Base-by-base conservation (phyloP, 208 protist species). In the Trypanosoma brucei region DNA sequence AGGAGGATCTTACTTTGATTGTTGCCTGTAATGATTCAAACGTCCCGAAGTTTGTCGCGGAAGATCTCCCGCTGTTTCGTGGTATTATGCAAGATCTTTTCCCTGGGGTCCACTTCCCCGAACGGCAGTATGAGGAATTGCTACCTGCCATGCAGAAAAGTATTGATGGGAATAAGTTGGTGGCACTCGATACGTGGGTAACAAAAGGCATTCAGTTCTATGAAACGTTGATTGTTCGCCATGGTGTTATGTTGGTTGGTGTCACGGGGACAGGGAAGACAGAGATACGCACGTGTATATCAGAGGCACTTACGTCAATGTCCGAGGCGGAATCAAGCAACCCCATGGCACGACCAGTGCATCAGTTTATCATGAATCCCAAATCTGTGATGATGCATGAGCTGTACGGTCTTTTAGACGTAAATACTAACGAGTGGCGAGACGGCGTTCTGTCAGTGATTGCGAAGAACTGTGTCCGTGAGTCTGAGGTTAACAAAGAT, bases 161-260 rank as follows among this genome's bases (percentile, higher is more conserved):
- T 46, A 89, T 98, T 58, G 59, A 70, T 7, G 48, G 61, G 33
- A 80, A 89, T 53, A 85, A 89, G 45, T 77, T 97, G n/a, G 70
- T 88, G 44, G 79, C 84, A 40, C 83, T 82, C 3, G 83, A 81
- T 37, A 70, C 82, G 57, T 97, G 96, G 84, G 73, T 98, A 22
- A 92, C 72, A 55, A 99, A 99, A 79, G 83, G 92, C 35, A 93
- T 98, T 33, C 95, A 99, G 82, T 97, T 99, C 59, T 99, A 97
- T 79, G 97, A 99, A 63, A 99, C 97, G 7, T 83, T 99, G 55
- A 93, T 97, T 62, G 96, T 98, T 52, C 92, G 97, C 30, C 96
- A 98, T 73, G 98, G 98, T 49, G 97, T 99, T n/a, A 99, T 99
- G 98, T 71, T 98, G 6, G 97, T 99, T n/a, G 98, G 98, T 49